Evolutionary conservation across 139 green algal genomes (phyloP).

Genomic region (Monoraphidium neglectum): DNA sequence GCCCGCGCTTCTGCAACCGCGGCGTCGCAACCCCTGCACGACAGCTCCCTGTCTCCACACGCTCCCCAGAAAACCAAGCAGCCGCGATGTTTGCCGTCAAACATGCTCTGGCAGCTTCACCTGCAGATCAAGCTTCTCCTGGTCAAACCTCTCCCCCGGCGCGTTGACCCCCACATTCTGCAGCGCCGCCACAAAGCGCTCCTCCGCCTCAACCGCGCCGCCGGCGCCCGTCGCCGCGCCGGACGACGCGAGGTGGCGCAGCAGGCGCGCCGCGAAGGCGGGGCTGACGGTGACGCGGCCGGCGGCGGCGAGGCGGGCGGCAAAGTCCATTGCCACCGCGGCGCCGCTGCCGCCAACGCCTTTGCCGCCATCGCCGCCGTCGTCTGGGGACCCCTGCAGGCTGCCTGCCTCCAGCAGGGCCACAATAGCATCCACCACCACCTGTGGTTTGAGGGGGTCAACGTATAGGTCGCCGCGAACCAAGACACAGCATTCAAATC

Average conservation of each 20-base stretch:
- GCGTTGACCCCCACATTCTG: constrained; percentile 37
- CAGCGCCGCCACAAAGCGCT: constrained; percentile 32
- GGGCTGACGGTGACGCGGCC: constrained; percentile 42
- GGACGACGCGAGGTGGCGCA: constrained; percentile 30
- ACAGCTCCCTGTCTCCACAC: too few species aligned
- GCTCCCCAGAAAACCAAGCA: neutral
- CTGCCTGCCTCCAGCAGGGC: constrained; percentile 35
- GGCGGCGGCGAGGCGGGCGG: constrained; percentile 29
- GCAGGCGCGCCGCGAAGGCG: constrained; percentile 33
- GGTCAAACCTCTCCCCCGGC: neutral
- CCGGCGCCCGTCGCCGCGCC: neutral
- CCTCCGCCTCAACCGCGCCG: constrained; percentile 1
- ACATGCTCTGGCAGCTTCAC: neutral
- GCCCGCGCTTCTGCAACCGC: too few species aligned
- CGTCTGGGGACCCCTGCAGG: constrained; percentile 11
- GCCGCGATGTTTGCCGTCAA: neutral
- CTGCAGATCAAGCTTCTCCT: constrained; percentile 17
- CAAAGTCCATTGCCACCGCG: constrained; percentile 40
- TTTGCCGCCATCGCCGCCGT: neutral
- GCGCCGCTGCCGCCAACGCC: neutral
- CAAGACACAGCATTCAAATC: too few species aligned
- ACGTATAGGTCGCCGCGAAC: too few species aligned
- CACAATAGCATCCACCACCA: constrained; percentile 45
- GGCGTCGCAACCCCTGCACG: too few species aligned
- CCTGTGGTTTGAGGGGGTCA: constrained; percentile 35